phyloP scores from a whole-genome alignment of 768 basidiomycete species.

The Cystobasidiopsis lactophilus region DNA sequence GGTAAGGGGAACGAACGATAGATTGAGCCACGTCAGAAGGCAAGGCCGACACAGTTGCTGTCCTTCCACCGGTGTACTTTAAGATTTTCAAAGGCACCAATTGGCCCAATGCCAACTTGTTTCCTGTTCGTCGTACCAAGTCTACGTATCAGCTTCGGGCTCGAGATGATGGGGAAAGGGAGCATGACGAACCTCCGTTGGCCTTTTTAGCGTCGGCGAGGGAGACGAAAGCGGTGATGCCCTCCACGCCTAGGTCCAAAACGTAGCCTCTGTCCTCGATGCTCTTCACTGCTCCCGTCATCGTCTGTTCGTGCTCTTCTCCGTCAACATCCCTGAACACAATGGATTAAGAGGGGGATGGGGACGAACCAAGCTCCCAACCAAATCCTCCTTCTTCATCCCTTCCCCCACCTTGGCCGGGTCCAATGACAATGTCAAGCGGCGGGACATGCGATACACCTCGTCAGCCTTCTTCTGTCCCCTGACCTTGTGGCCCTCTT shows the following conservation, averaged over 20 bases:
- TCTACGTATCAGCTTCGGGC: too few species aligned
- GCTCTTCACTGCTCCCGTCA: slow-evolving; percentile 55
- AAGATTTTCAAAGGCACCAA: slow-evolving; percentile 45
- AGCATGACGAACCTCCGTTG: slow-evolving; percentile 13
- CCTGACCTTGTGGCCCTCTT: too few species aligned
- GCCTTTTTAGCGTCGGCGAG: slow-evolving; percentile 43
- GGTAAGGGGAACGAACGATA: slow-evolving; percentile 28
- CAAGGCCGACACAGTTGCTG: slow-evolving; percentile 40
- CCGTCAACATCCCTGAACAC: too few species aligned
- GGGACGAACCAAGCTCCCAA: slow-evolving; percentile 36
- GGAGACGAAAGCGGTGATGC: slow-evolving; percentile 61
- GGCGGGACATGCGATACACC: slow-evolving; percentile 39
- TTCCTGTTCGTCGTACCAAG: too few species aligned
- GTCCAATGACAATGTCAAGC: slow-evolving; percentile 62
- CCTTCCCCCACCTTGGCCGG: slow-evolving; percentile 70
- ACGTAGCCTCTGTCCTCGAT: slow-evolving; percentile 89
- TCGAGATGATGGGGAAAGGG: too few species aligned
- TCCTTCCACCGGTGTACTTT: too few species aligned
- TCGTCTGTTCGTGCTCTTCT: slow-evolving; percentile 36
- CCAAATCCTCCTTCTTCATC: slow-evolving; percentile 51
- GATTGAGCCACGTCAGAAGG: slow-evolving; percentile 32
- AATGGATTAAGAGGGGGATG: background rate
- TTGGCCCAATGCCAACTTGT: slow-evolving; percentile 43
- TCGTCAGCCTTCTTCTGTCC: slow-evolving; percentile 42
- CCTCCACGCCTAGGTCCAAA: slow-evolving; percentile 57